Evolutionary conservation across 495 filamentous ascomycete genomes (phyloP), one percentile per base, ranked within the genome.

Genomic region (Lasiosphaeriaceae sp.): DNA sequence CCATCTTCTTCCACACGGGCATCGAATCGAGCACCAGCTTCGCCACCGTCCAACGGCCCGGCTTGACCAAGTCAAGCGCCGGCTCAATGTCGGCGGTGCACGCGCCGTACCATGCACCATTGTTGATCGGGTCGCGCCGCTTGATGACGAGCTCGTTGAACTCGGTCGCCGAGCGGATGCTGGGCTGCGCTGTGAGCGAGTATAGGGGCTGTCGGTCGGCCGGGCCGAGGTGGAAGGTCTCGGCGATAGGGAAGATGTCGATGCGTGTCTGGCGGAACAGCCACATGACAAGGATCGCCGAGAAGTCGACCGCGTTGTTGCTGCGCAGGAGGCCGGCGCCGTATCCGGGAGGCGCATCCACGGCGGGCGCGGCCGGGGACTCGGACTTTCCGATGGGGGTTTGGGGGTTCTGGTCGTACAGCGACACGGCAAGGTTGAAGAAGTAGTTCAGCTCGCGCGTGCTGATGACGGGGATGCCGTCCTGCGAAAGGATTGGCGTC

Each of bases 121-220:
- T 31, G 8, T n/a, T 23, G 51, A 54, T 23, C n/a, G 51, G 51
- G 35, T 54, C 35, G 35, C 51, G 51, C 6, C 51, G 51, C 51
- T 20, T 23, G 51, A 54, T 45, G 51, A 14, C n/a, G 11, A 31
- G 26, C 26, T 31, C 26, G 26, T 31, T 31, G 26, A 31, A 55
- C 43, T 55, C 52, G 52, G 52, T 26, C 12, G 52, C 52, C 43
- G 52, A 55, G 22, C 52, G 52, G 8, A 26, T 21, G 44, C 52
- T 55, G 12, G 52, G 52, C 52, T 55, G 52, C n/a, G 52, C 52
- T 22, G 52, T 47, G 41, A 55, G 43, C 52, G 52, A n/a, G 52
- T 55, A 55, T n/a, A 55, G 52, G 24, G 52, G 52, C 52, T 55
- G 52, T 14, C 52, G 52, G 52, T 55, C 52, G 41, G 52, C 52